phyloP scores from a whole-genome alignment of 768 basidiomycete species.

The Russula sp. region DNA sequence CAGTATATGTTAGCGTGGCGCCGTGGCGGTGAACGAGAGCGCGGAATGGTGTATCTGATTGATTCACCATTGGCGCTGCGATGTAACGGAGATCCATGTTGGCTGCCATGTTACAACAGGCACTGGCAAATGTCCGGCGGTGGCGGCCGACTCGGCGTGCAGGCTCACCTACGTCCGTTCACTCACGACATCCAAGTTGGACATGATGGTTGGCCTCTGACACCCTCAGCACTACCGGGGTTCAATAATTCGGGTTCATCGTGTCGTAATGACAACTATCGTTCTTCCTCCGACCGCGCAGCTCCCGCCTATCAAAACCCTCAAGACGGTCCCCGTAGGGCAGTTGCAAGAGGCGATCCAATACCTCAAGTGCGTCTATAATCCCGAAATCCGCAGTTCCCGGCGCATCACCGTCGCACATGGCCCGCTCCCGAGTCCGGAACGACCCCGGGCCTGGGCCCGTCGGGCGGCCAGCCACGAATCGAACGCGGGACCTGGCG shows the following conservation, averaged over 20 bases:
- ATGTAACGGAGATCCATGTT: conserved; percentile 34
- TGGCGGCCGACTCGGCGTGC: not conserved
- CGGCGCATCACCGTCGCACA: conserved; percentile 31
- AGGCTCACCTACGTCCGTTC: too few relatives aligned
- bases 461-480: not conserved
- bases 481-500: not conserved
- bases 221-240: not conserved
- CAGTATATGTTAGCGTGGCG: conserved; percentile 65
- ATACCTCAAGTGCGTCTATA: conserved; percentile 52
- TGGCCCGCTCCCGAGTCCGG: not conserved
- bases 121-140: not conserved
- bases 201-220: not conserved
- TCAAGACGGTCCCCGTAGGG: not conserved
- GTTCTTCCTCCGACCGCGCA: conserved; percentile 7
- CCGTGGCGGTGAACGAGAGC: conserved; percentile 54
- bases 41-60: conserved; percentile 73
- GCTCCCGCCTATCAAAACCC: conserved; percentile 14
- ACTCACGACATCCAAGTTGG: not conserved
- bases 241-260: too few relatives aligned
- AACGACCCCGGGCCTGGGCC: not conserved
- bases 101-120: not conserved
- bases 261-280: not conserved
- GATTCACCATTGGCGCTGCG: conserved; percentile 74
- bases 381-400: conserved; percentile 56
- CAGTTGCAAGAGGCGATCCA: conserved; percentile 39